Percentiles rank a stretch among this genome's conserved stretches.
Conservation (phyloP, 345 rosid species). For the Limnanthes douglasii region DNA sequence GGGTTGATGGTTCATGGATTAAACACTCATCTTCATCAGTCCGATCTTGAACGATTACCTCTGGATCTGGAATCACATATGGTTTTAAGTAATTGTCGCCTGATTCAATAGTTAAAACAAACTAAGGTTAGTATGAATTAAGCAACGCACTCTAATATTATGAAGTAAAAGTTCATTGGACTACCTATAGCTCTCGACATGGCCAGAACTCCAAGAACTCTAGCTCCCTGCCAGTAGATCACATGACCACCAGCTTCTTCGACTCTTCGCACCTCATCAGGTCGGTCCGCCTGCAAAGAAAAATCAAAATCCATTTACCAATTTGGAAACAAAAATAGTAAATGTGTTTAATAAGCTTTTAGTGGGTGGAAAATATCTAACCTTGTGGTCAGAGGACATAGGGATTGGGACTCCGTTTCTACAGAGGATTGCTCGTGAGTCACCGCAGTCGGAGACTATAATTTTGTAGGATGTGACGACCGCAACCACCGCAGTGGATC, state of each 20-base stretch:
- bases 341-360: too few species aligned
- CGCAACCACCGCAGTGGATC: conserved; percentile 76
- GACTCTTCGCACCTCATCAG: conserved; percentile 63
- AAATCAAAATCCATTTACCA: conserved; percentile 3
- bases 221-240: conserved; percentile 77
- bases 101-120: conserved; percentile 4
- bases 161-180: neutral
- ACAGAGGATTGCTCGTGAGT: conserved; percentile 81
- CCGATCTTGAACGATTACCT: conserved; percentile 53
- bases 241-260: conserved; percentile 72
- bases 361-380: too few species aligned
- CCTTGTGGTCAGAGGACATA: conserved; percentile 77
- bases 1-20: too few species aligned
- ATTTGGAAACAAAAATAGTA: too few species aligned
- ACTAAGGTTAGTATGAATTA: neutral
- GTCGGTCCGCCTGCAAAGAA: conserved; percentile 60
- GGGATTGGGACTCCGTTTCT: conserved; percentile 61
- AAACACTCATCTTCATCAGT: conserved; percentile 59
- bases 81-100: conserved; percentile 90
- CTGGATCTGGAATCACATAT: conserved; percentile 75
- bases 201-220: conserved; percentile 82
- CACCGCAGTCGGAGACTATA: conserved; percentile 72
- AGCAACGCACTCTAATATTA: neutral
- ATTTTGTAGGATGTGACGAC: conserved; percentile 52
- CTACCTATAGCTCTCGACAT: conserved; percentile 90